Percentiles rank a stretch among this genome's conserved stretches.
Conservation (phyloP, 345 rosid genomes). For the Durio zibethinus region DNA sequence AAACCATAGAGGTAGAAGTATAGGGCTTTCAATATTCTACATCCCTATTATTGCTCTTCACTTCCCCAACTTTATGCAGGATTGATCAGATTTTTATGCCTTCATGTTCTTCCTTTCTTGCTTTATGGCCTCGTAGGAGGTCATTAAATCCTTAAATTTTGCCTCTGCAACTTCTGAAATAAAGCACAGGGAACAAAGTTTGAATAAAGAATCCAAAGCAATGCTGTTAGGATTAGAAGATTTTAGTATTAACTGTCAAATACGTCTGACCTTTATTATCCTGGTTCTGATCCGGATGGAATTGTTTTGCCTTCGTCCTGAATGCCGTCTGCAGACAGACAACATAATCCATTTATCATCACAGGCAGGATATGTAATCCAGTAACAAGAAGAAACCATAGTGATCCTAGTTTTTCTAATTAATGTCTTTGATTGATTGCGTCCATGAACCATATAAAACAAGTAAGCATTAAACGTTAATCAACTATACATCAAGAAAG, state of each 20-base stretch:
- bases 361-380: background rate
- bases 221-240: background rate
- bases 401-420: background rate
- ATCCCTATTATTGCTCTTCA: background rate
- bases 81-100: slow-evolving; percentile 12
- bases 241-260: background rate
- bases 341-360: slow-evolving; percentile 1
- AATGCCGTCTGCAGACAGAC: slow-evolving; percentile 67
- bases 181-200: background rate
- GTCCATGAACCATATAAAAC: background rate
- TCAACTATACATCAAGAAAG: background rate
- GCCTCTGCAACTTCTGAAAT: slow-evolving; percentile 81
- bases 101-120: slow-evolving; percentile 54
- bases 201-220: background rate
- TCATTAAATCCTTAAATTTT: slow-evolving; percentile 87
- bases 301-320: slow-evolving; percentile 80
- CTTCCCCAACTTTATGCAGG: background rate
- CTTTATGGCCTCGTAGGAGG: slow-evolving; percentile 87
- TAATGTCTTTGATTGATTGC: background rate
- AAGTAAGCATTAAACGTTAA: background rate
- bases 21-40: background rate
- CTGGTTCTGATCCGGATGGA: slow-evolving; percentile 97
- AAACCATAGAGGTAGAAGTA: background rate
- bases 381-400: background rate
- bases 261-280: slow-evolving; percentile 63